Conservation (phyloP, 2,329 filamentous ascomycete species). For the Samsoniella hepiali region DNA sequence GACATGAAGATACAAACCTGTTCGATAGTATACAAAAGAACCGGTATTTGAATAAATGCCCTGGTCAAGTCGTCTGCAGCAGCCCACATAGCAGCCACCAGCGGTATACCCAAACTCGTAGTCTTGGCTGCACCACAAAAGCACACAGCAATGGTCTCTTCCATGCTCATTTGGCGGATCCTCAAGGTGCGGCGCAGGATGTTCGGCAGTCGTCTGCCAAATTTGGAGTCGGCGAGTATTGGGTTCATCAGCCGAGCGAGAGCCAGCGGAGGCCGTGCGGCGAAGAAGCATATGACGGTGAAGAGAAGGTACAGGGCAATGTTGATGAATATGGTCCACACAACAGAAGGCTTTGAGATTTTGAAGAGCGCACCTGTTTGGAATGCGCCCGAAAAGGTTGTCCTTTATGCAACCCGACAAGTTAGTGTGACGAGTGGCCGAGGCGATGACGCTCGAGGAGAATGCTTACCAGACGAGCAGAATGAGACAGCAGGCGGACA, state of each 20-base stretch:
- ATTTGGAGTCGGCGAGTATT: conserved; percentile 31
- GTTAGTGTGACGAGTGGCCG: conserved; percentile 29
- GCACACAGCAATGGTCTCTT: conserved; percentile 66
- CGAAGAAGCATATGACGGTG: conserved; percentile 57
- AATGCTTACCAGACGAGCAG: conserved; percentile 46
- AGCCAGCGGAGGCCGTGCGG: conserved; percentile 40
- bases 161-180: conserved; percentile 51
- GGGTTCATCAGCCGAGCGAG: conserved; percentile 34
- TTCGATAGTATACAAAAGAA: conserved; percentile 60
- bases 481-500: conserved; percentile 46
- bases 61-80: conserved; percentile 51
- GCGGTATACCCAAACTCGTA: conserved; percentile 65
- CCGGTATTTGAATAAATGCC: conserved; percentile 60
- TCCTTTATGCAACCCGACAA: conserved; percentile 52
- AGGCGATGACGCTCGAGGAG: background rate
- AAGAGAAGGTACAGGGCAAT: conserved; percentile 62
- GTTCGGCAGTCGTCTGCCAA: conserved; percentile 27
- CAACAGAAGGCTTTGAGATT: conserved; percentile 56
- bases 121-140: conserved; percentile 74
- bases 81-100: conserved; percentile 66
- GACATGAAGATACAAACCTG: conserved; percentile 35
- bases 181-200: conserved; percentile 38
- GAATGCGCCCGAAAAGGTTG: conserved; percentile 65
- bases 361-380: conserved; percentile 58
- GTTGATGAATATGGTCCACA: conserved; percentile 67